phyloP scores from a whole-genome alignment of 2,329 filamentous ascomycete species.

The Salinomyces thailandicus region DNA sequence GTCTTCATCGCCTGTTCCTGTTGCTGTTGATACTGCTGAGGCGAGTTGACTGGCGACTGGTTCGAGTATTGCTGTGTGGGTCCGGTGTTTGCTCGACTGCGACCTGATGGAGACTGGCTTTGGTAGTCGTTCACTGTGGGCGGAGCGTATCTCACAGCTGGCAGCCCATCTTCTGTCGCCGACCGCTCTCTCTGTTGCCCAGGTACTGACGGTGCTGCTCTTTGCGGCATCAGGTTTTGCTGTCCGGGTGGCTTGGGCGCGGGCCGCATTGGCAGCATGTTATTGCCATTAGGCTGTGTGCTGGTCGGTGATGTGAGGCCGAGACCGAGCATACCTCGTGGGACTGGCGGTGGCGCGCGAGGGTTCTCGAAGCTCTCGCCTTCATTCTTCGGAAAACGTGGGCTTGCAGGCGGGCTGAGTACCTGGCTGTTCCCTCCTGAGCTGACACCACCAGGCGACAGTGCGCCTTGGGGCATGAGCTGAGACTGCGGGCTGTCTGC shows the following conservation, averaged over 20 bases:
- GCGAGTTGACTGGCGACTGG: conserved; percentile 39
- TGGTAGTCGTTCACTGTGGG: conserved; percentile 30
- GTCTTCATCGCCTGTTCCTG: conserved; percentile 75
- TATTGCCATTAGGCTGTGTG: conserved; percentile 34
- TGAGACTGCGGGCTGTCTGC: conserved; percentile 31
- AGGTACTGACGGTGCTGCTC: conserved; percentile 34
- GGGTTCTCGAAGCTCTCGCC: conserved; percentile 97
- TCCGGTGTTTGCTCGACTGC: conserved; percentile 36
- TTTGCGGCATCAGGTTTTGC: conserved; percentile 37
- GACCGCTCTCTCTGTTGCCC: conserved; percentile 30
- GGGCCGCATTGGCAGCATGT: conserved; percentile 65
- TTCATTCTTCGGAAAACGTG: conserved; percentile 78
- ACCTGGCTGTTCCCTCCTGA: conserved; percentile 45
- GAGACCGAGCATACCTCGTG: conserved; percentile 36
- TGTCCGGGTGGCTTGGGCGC: conserved; percentile 70
- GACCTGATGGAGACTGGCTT: conserved; percentile 13
- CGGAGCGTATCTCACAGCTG: conserved; percentile 33
- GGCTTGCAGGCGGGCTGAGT: conserved; percentile 70
- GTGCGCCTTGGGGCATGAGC: conserved; percentile 8
- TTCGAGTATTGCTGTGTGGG: conserved; percentile 30
- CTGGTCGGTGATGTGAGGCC: conserved; percentile 36
- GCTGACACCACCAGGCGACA: conserved; percentile 18
- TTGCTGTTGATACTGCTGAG: conserved; percentile 53
- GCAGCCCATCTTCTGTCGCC: conserved; percentile 29
- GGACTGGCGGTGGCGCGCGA: conserved; percentile 81